Evolutionary conservation across 768 basidiomycete genomes (phyloP).

Genomic region (Kwoniella pini): DNA sequence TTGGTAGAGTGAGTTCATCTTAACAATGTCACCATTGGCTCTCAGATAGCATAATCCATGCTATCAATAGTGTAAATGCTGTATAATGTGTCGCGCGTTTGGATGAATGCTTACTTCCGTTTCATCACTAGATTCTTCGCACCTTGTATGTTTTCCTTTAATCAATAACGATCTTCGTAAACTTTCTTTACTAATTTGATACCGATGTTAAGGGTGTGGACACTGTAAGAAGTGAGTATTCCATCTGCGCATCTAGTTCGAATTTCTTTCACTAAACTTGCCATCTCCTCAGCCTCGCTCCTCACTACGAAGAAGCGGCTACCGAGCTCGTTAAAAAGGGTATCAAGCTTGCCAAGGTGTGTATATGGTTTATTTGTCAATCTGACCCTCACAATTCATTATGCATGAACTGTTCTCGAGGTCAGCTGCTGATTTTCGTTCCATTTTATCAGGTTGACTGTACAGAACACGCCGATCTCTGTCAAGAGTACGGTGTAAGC

Average conservation of each 20-base stretch:
- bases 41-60: not conserved
- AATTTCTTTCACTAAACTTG: not conserved
- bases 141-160: slow-evolving; percentile 34
- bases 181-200: not conserved
- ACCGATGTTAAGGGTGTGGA: slow-evolving; percentile 68
- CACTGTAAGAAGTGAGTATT: slow-evolving; percentile 74
- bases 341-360: slow-evolving; percentile 80
- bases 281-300: slow-evolving; percentile 64
- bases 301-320: slow-evolving; percentile 87
- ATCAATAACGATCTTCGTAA: not conserved
- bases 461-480: slow-evolving; percentile 88
- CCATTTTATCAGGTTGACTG: slow-evolving; percentile 69
- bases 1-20: slow-evolving; percentile 83
- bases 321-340: slow-evolving; percentile 80
- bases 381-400: not conserved
- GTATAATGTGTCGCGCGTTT: too few species aligned
- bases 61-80: not conserved
- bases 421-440: not conserved
- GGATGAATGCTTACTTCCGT: not conserved
- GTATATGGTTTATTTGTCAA: too few species aligned
- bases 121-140: slow-evolving; percentile 39
- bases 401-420: not conserved
- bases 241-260: too few species aligned
- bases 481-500: slow-evolving; percentile 79
- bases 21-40: not conserved